phyloP scores from a whole-genome alignment of 345 rosid species.

The Syzygium aromaticum region DNA sequence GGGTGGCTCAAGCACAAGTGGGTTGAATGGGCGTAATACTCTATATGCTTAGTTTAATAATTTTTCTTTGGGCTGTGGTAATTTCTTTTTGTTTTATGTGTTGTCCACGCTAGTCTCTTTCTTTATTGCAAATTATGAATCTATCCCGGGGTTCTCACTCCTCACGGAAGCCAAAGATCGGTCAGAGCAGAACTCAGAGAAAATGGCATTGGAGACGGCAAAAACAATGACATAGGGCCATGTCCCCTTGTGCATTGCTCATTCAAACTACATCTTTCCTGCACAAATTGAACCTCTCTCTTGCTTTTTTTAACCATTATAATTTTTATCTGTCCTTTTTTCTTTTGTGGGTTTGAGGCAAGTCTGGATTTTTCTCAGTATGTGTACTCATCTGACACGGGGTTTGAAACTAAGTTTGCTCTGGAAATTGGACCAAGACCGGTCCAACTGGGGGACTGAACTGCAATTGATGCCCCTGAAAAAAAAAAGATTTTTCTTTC shows the following conservation, averaged over 20 bases:
- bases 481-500: too few species aligned
- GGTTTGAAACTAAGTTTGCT: constrained; percentile 29
- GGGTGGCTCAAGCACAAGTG: not conserved
- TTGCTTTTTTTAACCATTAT: not conserved
- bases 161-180: constrained; percentile 23
- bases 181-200: constrained; percentile 23
- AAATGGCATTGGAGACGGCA: constrained; percentile 29
- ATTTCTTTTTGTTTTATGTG: constrained; percentile 50
- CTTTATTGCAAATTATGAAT: not conserved
- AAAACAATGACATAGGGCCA: not conserved
- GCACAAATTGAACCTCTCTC: not conserved
- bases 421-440: constrained; percentile 79
- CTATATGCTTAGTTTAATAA: constrained; percentile 3
- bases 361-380: constrained; percentile 13
- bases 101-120: constrained; percentile 2
- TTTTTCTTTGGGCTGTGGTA: constrained; percentile 19
- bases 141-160: constrained; percentile 7
- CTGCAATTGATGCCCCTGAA: not conserved
- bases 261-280: not conserved
- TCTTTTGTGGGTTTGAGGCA: not conserved
- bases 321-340: not conserved
- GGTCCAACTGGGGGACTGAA: constrained; percentile 15
- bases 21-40: not conserved
- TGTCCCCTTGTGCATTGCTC: not conserved
- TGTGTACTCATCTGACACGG: constrained; percentile 1